Base-by-base conservation (phyloP, 2,329 filamentous ascomycete genomes). In the Fonsecaea pedrosoi region DNA sequence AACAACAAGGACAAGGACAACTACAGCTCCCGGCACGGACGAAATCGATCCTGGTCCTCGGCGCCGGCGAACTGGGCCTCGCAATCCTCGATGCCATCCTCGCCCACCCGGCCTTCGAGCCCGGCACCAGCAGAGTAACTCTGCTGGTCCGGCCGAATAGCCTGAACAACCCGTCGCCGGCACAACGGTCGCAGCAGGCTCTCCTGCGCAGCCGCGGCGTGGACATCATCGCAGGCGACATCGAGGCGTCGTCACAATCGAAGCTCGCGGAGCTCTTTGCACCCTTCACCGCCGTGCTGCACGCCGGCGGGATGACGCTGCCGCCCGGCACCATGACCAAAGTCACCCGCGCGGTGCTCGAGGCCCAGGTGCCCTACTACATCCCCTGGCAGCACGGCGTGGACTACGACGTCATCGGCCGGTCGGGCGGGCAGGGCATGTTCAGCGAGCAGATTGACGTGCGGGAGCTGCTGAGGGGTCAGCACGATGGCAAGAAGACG, bases 341-440 rank as follows among this genome's bases (percentile, higher is more conserved):
- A 71, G 78, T 91, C 18, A 77, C 85, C 0, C 73, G 79, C 10
- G 88, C 89, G 0, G 85, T 83, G 0, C 76, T 91, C 0, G 75
- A 77, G 10, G 87, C 85, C 0, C 76, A 78, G 0, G 82, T 84
- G 0, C 70, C 77, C 13, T 78, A 85, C 0, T 92, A 84, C 73
- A 82, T 92, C 18, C 89, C 90, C 0, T 92, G 90, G 90, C 89
- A 92, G 75, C 92, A 89, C 74, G 90, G 90, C 0, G 85, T 91
- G 30, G 87, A 92, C 74, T 92, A 92, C 76, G 89, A 92, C 64
- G 74, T 79, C 34, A 86, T 91, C 15, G 75, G 79, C 0, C 84
- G 85, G 0, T 86, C 84, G 32, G 80, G 85, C 53, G 88, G 90
- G 75, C 84, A 87, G 38, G 70, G 70, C 4, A 73, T 92, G 13